Conservation (phyloP, 345 rosid genomes). For the Salix arbutifolia region DNA sequence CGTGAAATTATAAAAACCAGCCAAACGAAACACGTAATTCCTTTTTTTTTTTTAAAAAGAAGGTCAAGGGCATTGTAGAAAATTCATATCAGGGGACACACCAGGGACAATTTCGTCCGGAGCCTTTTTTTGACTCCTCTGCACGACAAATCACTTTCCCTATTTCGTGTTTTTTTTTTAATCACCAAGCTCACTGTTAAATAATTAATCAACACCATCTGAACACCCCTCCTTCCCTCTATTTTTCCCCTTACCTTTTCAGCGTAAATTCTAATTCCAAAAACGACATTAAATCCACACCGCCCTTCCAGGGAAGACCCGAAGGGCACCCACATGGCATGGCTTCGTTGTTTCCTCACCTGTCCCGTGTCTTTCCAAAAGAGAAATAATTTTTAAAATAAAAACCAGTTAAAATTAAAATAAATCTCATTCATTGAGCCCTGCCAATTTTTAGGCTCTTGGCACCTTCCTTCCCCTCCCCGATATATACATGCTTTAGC, state of each 20-base stretch:
- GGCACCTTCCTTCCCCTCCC: conserved; percentile 46
- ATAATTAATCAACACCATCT: neutral
- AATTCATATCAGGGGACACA: neutral
- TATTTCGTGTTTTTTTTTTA: neutral
- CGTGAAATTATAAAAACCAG: too few relatives aligned
- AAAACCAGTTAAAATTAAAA: neutral
- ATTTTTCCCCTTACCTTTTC: neutral
- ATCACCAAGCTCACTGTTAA: neutral
- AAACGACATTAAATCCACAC: conserved; percentile 57
- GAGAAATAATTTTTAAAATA: neutral
- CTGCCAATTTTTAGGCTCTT: conserved; percentile 34
- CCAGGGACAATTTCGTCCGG: neutral
- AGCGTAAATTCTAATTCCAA: neutral
- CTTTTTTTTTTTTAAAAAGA: neutral
- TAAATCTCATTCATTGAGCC: conserved; percentile 34
- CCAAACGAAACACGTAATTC: too few relatives aligned
- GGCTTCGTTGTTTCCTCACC: conserved; percentile 49
- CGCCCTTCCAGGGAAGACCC: conserved; percentile 49
- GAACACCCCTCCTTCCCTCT: neutral
- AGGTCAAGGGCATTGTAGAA: neutral
- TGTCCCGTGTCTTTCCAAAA: conserved; percentile 18
- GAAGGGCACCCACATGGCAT: conserved; percentile 70
- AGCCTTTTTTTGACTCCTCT: neutral
- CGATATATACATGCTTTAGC: conserved; percentile 45
- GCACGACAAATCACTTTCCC: neutral